A percentile compares a stretch with the other conserved stretches of the same genome.
Evolutionary conservation across 1,139 yeast genomes (phyloP).

Genomic region (Tardiomyces depauwii): DNA sequence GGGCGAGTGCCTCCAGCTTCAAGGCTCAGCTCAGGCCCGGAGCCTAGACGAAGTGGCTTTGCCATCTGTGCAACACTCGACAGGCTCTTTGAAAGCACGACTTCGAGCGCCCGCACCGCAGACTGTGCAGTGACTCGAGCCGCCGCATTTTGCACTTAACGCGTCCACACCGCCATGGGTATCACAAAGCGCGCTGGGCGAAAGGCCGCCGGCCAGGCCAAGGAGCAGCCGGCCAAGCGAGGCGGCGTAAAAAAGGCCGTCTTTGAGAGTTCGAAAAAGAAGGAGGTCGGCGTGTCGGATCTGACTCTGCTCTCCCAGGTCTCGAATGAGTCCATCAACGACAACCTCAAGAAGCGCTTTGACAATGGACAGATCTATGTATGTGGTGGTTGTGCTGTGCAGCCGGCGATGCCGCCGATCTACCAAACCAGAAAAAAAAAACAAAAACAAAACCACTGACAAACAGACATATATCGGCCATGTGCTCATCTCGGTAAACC

Average conservation of each 20-base stretch:
- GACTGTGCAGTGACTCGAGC: neutral
- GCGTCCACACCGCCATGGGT: constrained; percentile 42
- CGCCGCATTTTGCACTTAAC: neutral
- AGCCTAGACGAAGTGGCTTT: neutral
- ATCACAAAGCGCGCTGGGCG: constrained; percentile 69
- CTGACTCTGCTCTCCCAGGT: constrained; percentile 80
- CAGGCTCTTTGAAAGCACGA: neutral
- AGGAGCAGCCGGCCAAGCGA: constrained; percentile 40
- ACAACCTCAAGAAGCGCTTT: constrained; percentile 80
- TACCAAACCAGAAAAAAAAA: too few species aligned
- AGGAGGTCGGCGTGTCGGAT: constrained; percentile 96
- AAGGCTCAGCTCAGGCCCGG: neutral
- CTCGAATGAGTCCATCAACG: constrained; percentile 87
- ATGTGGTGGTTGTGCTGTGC: constrained; percentile 40
- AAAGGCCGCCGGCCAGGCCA: constrained; percentile 32
- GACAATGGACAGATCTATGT: constrained; percentile 74
- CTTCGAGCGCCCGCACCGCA: neutral
- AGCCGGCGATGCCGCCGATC: too few species aligned
- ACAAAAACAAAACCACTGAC: too few species aligned
- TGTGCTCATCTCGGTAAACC: constrained; percentile 82
- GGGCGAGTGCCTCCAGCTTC: too few species aligned
- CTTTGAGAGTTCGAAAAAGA: constrained; percentile 78
- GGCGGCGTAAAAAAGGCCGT: constrained; percentile 79
- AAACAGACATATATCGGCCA: constrained; percentile 27
- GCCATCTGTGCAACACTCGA: neutral